Conservation (phyloP, 192 early-diverging fungal genomes). For the Chytriomyces confervae region DNA sequence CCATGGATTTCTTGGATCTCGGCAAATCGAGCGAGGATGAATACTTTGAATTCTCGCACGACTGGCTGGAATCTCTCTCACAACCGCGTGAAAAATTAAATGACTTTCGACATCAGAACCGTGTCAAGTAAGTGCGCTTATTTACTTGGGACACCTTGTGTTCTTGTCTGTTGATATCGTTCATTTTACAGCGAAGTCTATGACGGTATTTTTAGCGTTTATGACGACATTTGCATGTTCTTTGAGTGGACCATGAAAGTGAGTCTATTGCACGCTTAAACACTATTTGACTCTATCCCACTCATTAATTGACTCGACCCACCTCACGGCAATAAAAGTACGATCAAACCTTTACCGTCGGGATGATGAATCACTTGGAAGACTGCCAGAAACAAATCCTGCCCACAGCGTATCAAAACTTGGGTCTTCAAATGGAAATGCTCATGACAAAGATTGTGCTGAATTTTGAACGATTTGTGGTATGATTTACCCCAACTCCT, state of each 20-base stretch:
- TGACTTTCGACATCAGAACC: slow-evolving; percentile 73
- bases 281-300: too few species aligned
- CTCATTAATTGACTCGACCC: too few species aligned
- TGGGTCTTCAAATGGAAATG: slow-evolving; percentile 69
- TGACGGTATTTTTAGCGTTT: slow-evolving; percentile 78
- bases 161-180: not conserved
- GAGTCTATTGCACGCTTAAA: not conserved
- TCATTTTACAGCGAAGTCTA: slow-evolving; percentile 70
- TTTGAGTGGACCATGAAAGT: slow-evolving; percentile 75
- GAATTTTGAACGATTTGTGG: slow-evolving; percentile 79
- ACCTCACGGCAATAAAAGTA: slow-evolving; percentile 26
- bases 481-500: slow-evolving; percentile 19
- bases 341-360: slow-evolving; percentile 63
- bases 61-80: slow-evolving; percentile 59
- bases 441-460: slow-evolving; percentile 67
- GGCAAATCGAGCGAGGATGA: slow-evolving; percentile 3
- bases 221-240: slow-evolving; percentile 72
- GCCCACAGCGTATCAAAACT: slow-evolving; percentile 74
- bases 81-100: slow-evolving; percentile 61
- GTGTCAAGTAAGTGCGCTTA: slow-evolving; percentile 61
- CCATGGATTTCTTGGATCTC: slow-evolving; percentile 84
- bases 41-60: slow-evolving; percentile 18
- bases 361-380: slow-evolving; percentile 85
- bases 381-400: slow-evolving; percentile 69
- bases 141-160: not conserved